Evolutionary conservation across 2,329 filamentous ascomycete species (phyloP).

Genomic region (Fusarium azukiicola): DNA sequence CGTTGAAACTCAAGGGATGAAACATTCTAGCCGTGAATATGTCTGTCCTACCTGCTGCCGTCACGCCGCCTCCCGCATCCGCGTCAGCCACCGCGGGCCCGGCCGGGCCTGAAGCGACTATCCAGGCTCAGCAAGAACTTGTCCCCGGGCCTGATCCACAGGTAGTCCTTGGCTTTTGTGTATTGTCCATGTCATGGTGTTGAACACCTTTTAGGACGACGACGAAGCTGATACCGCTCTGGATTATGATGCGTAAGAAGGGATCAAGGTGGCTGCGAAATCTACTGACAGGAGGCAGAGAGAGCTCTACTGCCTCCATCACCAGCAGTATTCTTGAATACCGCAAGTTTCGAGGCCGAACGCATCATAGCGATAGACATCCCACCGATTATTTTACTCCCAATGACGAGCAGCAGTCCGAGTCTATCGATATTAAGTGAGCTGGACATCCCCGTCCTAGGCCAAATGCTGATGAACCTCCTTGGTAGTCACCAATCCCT

Average conservation of each 20-base stretch:
- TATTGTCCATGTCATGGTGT: not conserved
- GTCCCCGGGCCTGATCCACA: conserved; percentile 47
- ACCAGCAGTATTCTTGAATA: conserved; percentile 50
- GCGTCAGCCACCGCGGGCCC: conserved; percentile 23
- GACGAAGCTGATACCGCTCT: conserved; percentile 44
- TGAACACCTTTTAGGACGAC: conserved; percentile 24
- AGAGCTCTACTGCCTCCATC: conserved; percentile 51
- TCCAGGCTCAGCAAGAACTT: conserved; percentile 42
- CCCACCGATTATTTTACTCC: conserved; percentile 50
- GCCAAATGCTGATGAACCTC: not conserved
- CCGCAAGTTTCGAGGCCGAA: conserved; percentile 49
- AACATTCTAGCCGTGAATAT: not conserved
- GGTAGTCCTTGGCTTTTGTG: conserved; percentile 7
- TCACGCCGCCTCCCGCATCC: not conserved
- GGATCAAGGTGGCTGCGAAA: not conserved
- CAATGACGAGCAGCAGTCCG: conserved; percentile 51
- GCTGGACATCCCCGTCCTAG: not conserved
- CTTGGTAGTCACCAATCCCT: conserved; percentile 47
- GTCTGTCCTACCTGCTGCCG: conserved; percentile 30
- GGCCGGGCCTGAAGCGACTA: conserved; percentile 36
- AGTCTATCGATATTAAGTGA: conserved; percentile 52
- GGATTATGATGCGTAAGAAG: conserved; percentile 40
- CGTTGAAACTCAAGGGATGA: not conserved
- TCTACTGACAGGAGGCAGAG: conserved; percentile 34
- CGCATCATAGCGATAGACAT: conserved; percentile 50